Evolutionary conservation across 768 basidiomycete genomes (phyloP), one percentile per base, ranked within the genome.

Genomic region (Boletus tomentosulus): DNA sequence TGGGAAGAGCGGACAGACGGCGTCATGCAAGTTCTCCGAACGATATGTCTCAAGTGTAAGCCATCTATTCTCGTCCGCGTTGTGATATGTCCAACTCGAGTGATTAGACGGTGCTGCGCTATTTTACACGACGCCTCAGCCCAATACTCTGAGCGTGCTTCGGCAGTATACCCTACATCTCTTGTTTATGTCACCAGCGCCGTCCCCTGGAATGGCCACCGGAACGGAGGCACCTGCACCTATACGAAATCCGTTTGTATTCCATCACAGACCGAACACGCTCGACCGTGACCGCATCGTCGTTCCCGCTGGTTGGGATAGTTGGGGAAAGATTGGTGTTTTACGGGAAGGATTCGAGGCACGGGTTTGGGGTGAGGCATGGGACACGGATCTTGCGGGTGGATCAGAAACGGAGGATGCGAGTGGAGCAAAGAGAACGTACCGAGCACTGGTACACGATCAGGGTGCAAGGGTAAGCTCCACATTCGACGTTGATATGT

Each of bases 1-100:
- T 92, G 90, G 90, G 97, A 99, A 70, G 97, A 99, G 70, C 78
- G 87, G 62, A 95, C 93, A 39, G 97, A 99, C 65, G 88, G 89
- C 38, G 77, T 98, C 5, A 96, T 97, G 86, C 96, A 98, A 64
- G 84, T 91, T n/a, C 77, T 99, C 48, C 81, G 97, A 37, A 90
- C 92, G 0, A 83, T 98, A 50, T 96, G 92, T 66, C 72, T 98
- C 48, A 91, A 92, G 72, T 97, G 96, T 95, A 59, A 64, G 93
- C 76, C 19, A 25, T 28, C 35, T 42, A 2, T 51, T 24, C 41
- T 46, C 15, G 11, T 38, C 52, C 27, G 38, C 19, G 3, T 25
- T n/a, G 4, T 37, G 28, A 42, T 37, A 27, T 16, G 24, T 28
- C 42, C 55, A 54, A 53, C 51, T 47, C 42, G 56, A 25, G 48